Base-by-base conservation (phyloP, 805 yeast genomes). In the Ogataea saltuana region DNA sequence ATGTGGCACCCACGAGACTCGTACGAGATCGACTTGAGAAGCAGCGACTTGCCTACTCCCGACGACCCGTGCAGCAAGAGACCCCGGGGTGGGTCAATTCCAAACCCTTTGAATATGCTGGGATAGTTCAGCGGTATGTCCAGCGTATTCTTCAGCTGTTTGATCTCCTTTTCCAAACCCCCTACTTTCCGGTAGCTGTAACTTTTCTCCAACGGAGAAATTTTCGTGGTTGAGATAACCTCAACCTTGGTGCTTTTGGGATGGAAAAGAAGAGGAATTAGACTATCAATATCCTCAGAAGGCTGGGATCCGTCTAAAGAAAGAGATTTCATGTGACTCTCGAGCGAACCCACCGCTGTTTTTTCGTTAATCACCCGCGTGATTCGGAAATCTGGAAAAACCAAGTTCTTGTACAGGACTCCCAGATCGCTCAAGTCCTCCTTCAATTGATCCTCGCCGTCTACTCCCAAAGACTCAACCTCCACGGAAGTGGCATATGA, bases 31-130 rank as follows among this genome's bases (percentile, higher is more conserved):
- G 96, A 84, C 42, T 86, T 75, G 27, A 93, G 70, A 6, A 93
- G 72, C 88, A 90, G 79, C 1, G 97, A 86, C 61, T 91, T 91
- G 39, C 99, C 99, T 0, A 97, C 91, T 3, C 99, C 99, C 2
- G 98, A 93, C 3, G 97, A 96, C 0, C 99, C 99, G 66, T 90
- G 95, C n/a, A 93, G 66, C 22, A 93, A 63, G 1, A 93, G 86
- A 32, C 98, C 98, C 19, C 97, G 72, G 11, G 97, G 97, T 7
- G 99, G 97, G 7, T 83, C 74, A 15, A 89, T 83, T n/a, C 91
- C 89, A 68, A 91, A 93, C 42, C 85, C 80, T 6, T 82, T 72
- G 55, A 90, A 91, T 23, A 88, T 64, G 5, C 75, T 73, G 0
- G 97, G 96, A 44, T 79, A 79, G 46, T 82, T 80, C 19, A 93